phyloP scores from a whole-genome alignment of 2,329 filamentous ascomycete genomes.

The Epichloe glyceriae region DNA sequence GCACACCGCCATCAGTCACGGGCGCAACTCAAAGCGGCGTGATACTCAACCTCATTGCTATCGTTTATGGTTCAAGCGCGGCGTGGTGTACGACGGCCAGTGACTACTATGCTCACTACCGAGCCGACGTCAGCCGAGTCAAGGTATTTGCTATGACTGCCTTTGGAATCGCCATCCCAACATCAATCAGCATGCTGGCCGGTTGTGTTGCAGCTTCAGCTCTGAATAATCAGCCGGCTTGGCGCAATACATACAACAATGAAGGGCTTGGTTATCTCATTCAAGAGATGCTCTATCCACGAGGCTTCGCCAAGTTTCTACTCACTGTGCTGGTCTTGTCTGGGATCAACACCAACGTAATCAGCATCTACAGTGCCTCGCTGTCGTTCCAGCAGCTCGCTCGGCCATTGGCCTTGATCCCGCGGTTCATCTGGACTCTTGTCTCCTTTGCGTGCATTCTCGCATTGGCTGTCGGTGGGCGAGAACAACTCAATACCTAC shows the following conservation, averaged over 20 bases:
- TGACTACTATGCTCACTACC: conserved; percentile 25
- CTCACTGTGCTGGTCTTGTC: conserved; percentile 24
- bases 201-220: conserved; percentile 30
- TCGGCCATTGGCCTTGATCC: conserved; percentile 21
- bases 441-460: conserved; percentile 27
- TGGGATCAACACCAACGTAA: conserved; percentile 24
- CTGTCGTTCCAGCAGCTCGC: conserved; percentile 28
- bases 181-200: conserved; percentile 33
- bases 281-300: conserved; percentile 29
- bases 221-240: conserved; percentile 25
- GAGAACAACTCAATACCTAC: conserved; percentile 25
- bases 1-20: conserved; percentile 17
- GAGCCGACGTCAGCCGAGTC: conserved; percentile 28
- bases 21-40: conserved; percentile 26
- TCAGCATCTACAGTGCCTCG: conserved; percentile 25
- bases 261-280: conserved; percentile 32
- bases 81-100: conserved; percentile 32
- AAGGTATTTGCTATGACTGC: conserved; percentile 36
- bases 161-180: conserved; percentile 33
- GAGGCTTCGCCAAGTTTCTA: conserved; percentile 32
- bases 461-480: conserved; percentile 26
- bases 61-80: conserved; percentile 35
- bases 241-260: conserved; percentile 23
- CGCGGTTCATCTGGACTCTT: conserved; percentile 27
- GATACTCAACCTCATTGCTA: conserved; percentile 29